These are phyloP conservation scores for Rhizophora mangle DNA, from an alignment of 345 rosid species.

Conservation along the genomic window DNA sequence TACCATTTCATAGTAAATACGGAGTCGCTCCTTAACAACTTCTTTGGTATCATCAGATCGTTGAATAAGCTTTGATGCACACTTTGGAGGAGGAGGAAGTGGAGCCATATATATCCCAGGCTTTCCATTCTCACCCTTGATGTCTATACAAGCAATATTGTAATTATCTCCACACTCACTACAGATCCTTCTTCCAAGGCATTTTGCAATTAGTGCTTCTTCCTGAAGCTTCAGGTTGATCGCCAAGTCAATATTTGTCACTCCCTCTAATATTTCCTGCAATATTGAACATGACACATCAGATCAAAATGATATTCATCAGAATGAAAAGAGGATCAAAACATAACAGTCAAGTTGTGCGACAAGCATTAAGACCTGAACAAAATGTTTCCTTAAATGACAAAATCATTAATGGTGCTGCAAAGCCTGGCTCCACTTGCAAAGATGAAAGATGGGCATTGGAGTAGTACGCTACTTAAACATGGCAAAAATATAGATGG, in stretches of 20 bases:
- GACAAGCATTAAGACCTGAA: too few species aligned
- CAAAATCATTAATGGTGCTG: too few species aligned
- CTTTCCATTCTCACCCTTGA: slow-evolving; percentile 70
- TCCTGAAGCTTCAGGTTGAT: slow-evolving; percentile 78
- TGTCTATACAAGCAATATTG: slow-evolving; percentile 80
- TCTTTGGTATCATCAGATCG: slow-evolving; percentile 93
- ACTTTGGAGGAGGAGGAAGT: slow-evolving; percentile 87
- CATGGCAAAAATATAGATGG: too few species aligned
- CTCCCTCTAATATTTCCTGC: slow-evolving; percentile 92
- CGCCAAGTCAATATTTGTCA: slow-evolving; percentile 75
- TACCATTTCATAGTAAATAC: slow-evolving; percentile 76
- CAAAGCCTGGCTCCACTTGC: too few species aligned
- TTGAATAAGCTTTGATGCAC: slow-evolving; percentile 74
- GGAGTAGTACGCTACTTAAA: too few species aligned
- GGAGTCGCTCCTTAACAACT: slow-evolving; percentile 80
- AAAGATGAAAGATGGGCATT: too few species aligned
- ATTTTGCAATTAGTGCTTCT: slow-evolving; percentile 89
- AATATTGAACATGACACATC: background rate
- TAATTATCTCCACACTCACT: slow-evolving; percentile 87
- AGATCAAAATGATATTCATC: background rate
- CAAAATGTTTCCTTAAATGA: too few species aligned
- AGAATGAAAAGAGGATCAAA: background rate
- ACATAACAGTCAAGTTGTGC: background rate
- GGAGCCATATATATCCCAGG: slow-evolving; percentile 92
- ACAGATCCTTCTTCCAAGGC: slow-evolving; percentile 94